These are phyloP conservation scores for Oryza nivara DNA, from an alignment of 176 grass and related monocot species.

Conservation along the genomic window DNA sequence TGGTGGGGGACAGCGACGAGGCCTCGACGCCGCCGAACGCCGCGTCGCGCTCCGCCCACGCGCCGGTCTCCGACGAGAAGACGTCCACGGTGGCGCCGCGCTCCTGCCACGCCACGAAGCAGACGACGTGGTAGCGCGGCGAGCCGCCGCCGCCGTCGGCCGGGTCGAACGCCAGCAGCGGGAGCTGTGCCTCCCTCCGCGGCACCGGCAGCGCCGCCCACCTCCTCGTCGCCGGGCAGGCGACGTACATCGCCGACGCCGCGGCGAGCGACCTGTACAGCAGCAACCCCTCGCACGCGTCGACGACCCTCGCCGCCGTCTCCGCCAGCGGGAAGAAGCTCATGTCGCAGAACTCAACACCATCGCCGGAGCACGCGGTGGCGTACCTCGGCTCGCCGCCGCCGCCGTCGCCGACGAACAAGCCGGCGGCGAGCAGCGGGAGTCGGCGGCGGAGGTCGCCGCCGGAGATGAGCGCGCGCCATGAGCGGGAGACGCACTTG, in stretches of 20 bases:
- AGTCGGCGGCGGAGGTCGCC: constrained; percentile 22
- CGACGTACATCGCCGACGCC: constrained; percentile 29
- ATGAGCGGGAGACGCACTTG: constrained; percentile 48
- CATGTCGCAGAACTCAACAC: constrained; percentile 28
- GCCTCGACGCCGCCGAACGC: constrained; percentile 20
- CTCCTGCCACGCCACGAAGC: constrained; percentile 14
- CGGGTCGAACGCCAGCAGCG: constrained; percentile 47
- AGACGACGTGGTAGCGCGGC: constrained; percentile 28
- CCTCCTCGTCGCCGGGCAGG: constrained; percentile 15
- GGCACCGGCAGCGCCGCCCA: constrained; percentile 36
- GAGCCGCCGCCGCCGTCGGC: not conserved
- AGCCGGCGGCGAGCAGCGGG: constrained; percentile 15
- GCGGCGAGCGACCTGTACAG: constrained; percentile 5
- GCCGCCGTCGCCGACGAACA: constrained; percentile 14
- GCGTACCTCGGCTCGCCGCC: constrained; percentile 34
- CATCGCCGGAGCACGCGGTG: not conserved
- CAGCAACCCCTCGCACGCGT: constrained; percentile 49
- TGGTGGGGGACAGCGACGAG: constrained; percentile 29
- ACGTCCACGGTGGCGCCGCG: constrained; percentile 28
- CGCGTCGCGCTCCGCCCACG: constrained; percentile 31
- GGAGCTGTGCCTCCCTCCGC: constrained; percentile 16
- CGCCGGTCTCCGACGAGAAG: constrained; percentile 26
- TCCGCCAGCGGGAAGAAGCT: constrained; percentile 47
- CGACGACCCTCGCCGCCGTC: constrained; percentile 13
- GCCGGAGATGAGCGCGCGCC: constrained; percentile 43